Percentiles rank a stretch among this genome's conserved stretches.
phyloP scores from a whole-genome alignment of 2,329 filamentous ascomycete species.

The Diaporthe vaccinii region DNA sequence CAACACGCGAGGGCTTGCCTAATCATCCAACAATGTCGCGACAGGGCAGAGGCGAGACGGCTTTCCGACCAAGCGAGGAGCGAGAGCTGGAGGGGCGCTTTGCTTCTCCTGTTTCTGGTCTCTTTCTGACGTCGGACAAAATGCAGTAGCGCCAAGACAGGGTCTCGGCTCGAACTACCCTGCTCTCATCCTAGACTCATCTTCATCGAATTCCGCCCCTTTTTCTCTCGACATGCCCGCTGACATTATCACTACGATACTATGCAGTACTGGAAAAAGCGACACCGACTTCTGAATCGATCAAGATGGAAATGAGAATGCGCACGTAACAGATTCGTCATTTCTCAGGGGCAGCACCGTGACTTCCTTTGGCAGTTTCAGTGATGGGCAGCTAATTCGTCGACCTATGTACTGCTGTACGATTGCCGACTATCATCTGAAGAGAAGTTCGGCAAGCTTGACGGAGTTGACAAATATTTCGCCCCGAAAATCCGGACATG shows the following conservation, averaged over 20 bases:
- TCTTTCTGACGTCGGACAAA: conserved; percentile 26
- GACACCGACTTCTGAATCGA: background rate
- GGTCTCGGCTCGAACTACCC: conserved; percentile 27
- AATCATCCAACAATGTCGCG: conserved; percentile 17
- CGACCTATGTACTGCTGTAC: background rate
- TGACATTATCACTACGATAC: background rate
- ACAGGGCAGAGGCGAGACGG: conserved; percentile 20
- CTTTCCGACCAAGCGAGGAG: background rate
- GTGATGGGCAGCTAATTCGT: background rate
- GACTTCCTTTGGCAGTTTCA: background rate
- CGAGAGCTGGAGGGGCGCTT: conserved; percentile 13
- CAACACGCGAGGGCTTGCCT: background rate
- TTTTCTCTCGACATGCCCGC: background rate
- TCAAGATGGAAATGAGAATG: background rate
- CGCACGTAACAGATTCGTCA: background rate
- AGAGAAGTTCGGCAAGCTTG: background rate
- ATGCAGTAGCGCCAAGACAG: conserved; percentile 13
- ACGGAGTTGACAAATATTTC: background rate
- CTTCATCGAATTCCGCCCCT: background rate
- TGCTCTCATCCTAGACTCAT: background rate
- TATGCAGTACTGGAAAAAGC: background rate
- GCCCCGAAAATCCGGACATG: background rate
- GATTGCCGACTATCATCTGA: background rate
- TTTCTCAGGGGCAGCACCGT: background rate
- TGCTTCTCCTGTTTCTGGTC: conserved; percentile 24